Conservation (phyloP, 2,329 filamentous ascomycete genomes). For the Paracorniculantispora psalliotae region DNA sequence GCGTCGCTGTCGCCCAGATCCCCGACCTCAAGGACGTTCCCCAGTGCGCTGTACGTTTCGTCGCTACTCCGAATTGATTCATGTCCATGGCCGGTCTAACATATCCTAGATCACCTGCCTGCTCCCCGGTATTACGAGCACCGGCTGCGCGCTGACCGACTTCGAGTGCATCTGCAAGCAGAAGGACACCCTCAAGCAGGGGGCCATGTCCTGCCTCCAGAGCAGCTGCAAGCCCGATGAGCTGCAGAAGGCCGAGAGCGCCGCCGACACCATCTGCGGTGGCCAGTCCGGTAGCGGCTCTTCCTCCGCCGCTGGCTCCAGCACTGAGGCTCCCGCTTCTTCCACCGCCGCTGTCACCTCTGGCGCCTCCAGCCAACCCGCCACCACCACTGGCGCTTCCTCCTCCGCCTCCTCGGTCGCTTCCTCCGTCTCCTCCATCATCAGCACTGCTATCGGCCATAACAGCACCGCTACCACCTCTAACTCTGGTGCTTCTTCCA, state of each 20-base stretch:
- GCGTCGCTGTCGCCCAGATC: conserved; percentile 34
- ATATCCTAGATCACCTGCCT: conserved; percentile 30
- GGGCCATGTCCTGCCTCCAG: conserved; percentile 28
- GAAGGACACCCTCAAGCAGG: conserved; percentile 27
- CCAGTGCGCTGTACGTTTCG: conserved; percentile 37
- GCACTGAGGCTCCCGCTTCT: neutral
- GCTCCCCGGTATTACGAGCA: conserved; percentile 27
- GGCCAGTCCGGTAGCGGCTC: conserved; percentile 8
- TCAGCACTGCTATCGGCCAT: conserved; percentile 22
- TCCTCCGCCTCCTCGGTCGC: conserved; percentile 3
- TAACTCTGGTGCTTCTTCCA: neutral
- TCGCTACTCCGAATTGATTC: neutral
- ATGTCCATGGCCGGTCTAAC: conserved; percentile 1
- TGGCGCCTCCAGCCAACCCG: conserved; percentile 8
- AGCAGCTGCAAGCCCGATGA: conserved; percentile 29
- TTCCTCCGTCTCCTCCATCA: neutral
- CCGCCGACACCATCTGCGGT: conserved; percentile 24
- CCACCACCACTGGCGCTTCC: conserved; percentile 5
- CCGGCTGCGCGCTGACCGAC: conserved; percentile 33
- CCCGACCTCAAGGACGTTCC: conserved; percentile 29
- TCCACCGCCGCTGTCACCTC: conserved; percentile 7
- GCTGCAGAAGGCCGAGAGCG: conserved; percentile 27
- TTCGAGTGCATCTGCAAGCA: conserved; percentile 35
- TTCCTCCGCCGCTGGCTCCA: neutral
- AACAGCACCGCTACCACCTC: conserved; percentile 14